These are phyloP conservation scores for Skeletonema potamos DNA, from an alignment of 108 stramenopile genomes.

Conservation along the genomic window DNA sequence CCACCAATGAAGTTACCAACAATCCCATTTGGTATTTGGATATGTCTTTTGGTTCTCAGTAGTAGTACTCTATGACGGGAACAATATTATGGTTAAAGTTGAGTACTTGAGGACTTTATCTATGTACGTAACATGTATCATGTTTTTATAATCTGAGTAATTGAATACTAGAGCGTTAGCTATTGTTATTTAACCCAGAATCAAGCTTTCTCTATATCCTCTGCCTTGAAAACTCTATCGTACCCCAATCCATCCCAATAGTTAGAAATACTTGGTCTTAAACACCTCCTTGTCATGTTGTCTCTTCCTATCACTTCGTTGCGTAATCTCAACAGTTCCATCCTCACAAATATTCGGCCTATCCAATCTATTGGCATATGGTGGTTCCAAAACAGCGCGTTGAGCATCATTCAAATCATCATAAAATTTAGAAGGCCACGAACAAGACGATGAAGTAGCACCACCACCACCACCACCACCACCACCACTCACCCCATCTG, in stretches of 20 bases:
- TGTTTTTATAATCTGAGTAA: too few species aligned
- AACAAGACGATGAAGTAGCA: not conserved
- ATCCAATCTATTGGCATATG: conserved; percentile 88
- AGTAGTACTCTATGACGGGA: too few species aligned
- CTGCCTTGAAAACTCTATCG: too few species aligned
- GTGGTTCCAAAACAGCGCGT: conserved; percentile 86
- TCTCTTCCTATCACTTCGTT: conserved; percentile 73
- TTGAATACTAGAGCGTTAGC: too few species aligned
- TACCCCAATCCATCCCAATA: not conserved
- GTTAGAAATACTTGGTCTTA: conserved; percentile 88
- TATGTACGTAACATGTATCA: too few species aligned
- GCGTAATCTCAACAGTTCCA: conserved; percentile 66
- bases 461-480: too few species aligned
- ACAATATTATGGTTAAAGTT: too few species aligned
- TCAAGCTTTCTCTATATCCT: too few species aligned
- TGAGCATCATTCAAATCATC: conserved; percentile 80
- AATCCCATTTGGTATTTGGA: not conserved
- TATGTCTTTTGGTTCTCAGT: not conserved
- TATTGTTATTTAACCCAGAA: too few species aligned
- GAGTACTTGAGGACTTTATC: too few species aligned
- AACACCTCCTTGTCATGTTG: conserved; percentile 84
- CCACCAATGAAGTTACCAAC: not conserved
- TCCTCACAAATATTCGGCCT: conserved; percentile 72
- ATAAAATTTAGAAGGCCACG: conserved; percentile 80
- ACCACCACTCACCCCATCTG: conserved; percentile 50